Evolutionary conservation across 2,329 filamentous ascomycete genomes (phyloP).

Genomic region (Cercospora sp.): DNA sequence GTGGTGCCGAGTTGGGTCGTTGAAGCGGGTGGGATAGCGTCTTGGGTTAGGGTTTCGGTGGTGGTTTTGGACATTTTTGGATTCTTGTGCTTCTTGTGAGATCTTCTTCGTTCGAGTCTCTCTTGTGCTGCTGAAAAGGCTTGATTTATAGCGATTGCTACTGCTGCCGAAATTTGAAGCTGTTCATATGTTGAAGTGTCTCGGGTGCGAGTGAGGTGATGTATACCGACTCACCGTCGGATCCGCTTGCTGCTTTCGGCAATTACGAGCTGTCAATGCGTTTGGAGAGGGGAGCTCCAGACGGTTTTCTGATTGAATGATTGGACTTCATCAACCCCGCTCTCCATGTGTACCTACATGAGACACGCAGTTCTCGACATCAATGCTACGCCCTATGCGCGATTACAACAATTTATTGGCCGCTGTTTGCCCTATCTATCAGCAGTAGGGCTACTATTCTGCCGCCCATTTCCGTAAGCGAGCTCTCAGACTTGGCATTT

Average conservation of each 20-base stretch:
- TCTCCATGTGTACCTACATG: background rate
- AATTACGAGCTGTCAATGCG: background rate
- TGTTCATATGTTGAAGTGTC: background rate
- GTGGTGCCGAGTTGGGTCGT: slow-evolving; percentile 16
- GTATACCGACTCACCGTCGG: background rate
- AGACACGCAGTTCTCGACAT: background rate
- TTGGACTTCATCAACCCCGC: background rate
- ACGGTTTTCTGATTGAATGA: background rate
- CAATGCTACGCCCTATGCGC: background rate
- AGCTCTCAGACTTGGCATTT: background rate
- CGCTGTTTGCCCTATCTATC: slow-evolving; percentile 8
- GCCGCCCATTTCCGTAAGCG: background rate
- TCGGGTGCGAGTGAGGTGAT: background rate
- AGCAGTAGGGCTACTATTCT: background rate
- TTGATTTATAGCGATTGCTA: too few species aligned
- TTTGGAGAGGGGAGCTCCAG: background rate
- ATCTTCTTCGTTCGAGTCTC: too few species aligned
- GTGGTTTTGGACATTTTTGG: background rate
- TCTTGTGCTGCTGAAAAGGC: too few species aligned
- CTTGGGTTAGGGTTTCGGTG: background rate
- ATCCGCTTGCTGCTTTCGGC: slow-evolving; percentile 2
- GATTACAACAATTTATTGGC: background rate
- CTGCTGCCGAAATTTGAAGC: background rate
- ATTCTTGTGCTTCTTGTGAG: background rate
- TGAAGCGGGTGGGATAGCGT: background rate